Base-by-base conservation (phyloP, 2,329 filamentous ascomycete species). In the Monilinia laxa region DNA sequence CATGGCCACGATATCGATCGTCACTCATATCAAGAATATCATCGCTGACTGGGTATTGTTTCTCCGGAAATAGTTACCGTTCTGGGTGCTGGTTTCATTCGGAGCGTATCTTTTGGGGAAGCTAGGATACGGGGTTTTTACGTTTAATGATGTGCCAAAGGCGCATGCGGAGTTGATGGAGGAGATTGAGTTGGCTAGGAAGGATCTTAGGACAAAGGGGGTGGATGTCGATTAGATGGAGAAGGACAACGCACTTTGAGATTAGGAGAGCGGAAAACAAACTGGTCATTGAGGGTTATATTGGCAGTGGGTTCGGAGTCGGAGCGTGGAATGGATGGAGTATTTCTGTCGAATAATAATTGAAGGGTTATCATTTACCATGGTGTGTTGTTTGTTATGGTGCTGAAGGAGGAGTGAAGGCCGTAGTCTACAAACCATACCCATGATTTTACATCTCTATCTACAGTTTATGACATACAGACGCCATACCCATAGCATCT, bases 61-160 rank as follows among this genome's bases (percentile, higher is more conserved):
- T 60, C 62, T 58, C 40, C 56, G 67, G 45, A 66, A 64, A 69
- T 73, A 97, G 93, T 86, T 98, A 58, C 95, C 95, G 66, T 91
- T 97, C 82, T 99, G 94, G 91, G 87, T 87, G 57, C 83, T 98
- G 73, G 91, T 99, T 72, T 88, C 91, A 28, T 93, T 98, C 77
- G 95, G 93, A 79, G 90, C 93, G 70, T 93, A 93, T 80, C 89
- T 99, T 25, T 89, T 99, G 71, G 92, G 90, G 81, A 92, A 92
- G 74, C 90, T 99, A 70, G 95, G 95, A 75, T 90, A 88, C 82
- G 95, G 95, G 71, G 91, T 99, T 74, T 84, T 97, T 77, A 97
- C 92, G 67, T 99, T 99, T 85, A 95, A 97, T 83, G 93, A 98
- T 79, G 92, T 96, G 59, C 93, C 94, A 65, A 86, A 92, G 69